phyloP scores from a whole-genome alignment of 2,329 filamentous ascomycete species.

The Diaporthe capsici region DNA sequence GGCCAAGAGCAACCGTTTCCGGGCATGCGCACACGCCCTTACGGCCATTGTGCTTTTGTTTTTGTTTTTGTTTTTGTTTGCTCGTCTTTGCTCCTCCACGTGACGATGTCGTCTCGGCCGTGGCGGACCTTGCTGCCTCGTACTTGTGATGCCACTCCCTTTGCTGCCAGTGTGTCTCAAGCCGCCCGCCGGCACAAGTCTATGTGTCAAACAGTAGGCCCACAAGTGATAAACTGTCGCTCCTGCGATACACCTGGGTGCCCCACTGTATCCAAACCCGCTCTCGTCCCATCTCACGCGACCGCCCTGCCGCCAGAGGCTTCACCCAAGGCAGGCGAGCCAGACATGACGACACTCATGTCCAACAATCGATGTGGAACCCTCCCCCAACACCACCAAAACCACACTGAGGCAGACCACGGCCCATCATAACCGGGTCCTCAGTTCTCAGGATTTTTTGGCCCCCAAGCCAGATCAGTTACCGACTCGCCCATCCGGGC shows the following conservation, averaged over 20 bases:
- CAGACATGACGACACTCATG: constrained; percentile 16
- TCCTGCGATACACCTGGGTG: neutral
- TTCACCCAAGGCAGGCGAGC: constrained; percentile 5
- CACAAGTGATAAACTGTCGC: neutral
- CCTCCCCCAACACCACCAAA: neutral
- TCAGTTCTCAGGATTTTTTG: neutral
- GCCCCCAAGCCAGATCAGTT: neutral
- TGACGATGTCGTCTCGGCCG: neutral
- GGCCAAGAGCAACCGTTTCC: neutral
- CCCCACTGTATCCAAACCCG: neutral
- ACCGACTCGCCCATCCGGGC: constrained; percentile 3
- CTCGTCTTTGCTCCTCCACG: neutral
- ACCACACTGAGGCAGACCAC: constrained; percentile 14
- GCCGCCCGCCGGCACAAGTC: neutral
- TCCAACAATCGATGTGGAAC: neutral
- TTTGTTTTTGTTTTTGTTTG: neutral
- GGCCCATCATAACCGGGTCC: constrained; percentile 5
- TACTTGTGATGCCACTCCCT: neutral
- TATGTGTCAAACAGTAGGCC: neutral
- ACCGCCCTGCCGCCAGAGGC: neutral
- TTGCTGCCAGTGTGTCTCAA: neutral
- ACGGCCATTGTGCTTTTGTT: neutral
- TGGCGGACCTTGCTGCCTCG: neutral
- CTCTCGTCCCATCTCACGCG: neutral
- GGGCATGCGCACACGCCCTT: neutral